Base-by-base conservation (phyloP, 306 rosid genomes). In the Lablab purpureus region DNA sequence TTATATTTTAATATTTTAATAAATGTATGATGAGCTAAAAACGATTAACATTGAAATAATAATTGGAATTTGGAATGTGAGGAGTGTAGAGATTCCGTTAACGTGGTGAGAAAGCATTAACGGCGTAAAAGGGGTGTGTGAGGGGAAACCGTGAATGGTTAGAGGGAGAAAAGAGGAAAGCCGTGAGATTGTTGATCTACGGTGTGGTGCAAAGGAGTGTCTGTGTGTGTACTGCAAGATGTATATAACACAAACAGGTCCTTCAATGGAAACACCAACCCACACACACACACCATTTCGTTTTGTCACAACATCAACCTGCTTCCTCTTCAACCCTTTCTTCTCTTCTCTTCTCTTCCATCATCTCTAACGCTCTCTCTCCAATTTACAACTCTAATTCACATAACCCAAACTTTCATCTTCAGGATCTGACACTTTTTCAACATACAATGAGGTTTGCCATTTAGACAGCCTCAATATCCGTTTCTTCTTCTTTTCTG, bases 51-150 rank as follows among this genome's bases (percentile, higher is more conserved):
- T 51, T 60, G 21, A 60, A 37, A 63, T 50, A 77, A 81, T 60
- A 52, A 73, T 28, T 74, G 80, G 51, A 67, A 28, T 18, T 28
- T 74, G 80, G 51, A 67, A 28, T 18, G 21, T 62, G 79, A 86
- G 85, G 85, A 72, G 76, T 78, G 66, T 52, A 54, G 30, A 80
- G 87, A 84, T 83, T 91, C 92, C 85, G 92, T 85, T 73, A 69
- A 75, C 6, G 5, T 0, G 0, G 1, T 73, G 36, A 52, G 79
- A 4, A 32, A 13, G 73, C 21, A 51, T 43, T 58, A 56, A 40
- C 74, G 60, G 72, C 79, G 58, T 25, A 6, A 60, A 41, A 11
- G 47, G 47, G 87, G 81, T 43, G 82, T 21, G 41, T 25, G 76
- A 54, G 52, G 43, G 82, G 73, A 54, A 88, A 85, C 46, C 74